Evolutionary conservation across 495 filamentous ascomycete species (phyloP), one percentile per base, ranked within the genome.

Genomic region (Podospora pseudocomata): DNA sequence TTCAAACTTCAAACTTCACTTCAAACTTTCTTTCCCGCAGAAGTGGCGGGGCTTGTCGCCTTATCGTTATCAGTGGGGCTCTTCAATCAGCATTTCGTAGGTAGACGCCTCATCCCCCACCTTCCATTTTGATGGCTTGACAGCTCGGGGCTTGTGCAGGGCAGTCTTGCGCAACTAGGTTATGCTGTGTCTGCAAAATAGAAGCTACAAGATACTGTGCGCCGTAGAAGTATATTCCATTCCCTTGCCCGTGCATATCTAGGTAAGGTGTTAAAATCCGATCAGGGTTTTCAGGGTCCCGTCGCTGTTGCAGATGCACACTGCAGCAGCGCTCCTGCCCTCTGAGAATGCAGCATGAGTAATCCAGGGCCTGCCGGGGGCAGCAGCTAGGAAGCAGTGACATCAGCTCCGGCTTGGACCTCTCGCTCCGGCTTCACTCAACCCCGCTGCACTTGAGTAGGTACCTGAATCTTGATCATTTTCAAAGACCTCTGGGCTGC

Each of bases 41-140:
- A 49, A 1, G 39, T 49, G 39, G 39, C 39, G 39, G 39, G 39
- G 39, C 39, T 49, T 49, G 39, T 49, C 9, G 55, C 18, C 65
- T 66, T 66, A 60, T 66, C 65, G 32, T 49, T 61, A 66, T 61
- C 65, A n/a, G 57, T 53, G n/a, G 57, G 27, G n/a, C 55, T 20
- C 19, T 49, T 13, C 39, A 13, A 13, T 49, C 39, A 49, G 15
- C 39, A 49, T 49, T 49, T 49, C 39, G 39, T 49, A 49, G 39
- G 39, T 23, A 2, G 23, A 23, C 23, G 23, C 23, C 23, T 2
- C 39, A 49, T 49, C 39, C 39, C 39, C 39, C 39, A 49, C 39
- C 39, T 49, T 49, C 39, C 39, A 59, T 59, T 56, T 56, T 53
- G 30, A 30, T 30, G 32, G 62, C 4, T 34, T 34, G 32, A 27